These are phyloP conservation scores for Pascua sp. DNA, from an alignment of 1,284 basidiomycete genomes.

Conservation along the genomic window DNA sequence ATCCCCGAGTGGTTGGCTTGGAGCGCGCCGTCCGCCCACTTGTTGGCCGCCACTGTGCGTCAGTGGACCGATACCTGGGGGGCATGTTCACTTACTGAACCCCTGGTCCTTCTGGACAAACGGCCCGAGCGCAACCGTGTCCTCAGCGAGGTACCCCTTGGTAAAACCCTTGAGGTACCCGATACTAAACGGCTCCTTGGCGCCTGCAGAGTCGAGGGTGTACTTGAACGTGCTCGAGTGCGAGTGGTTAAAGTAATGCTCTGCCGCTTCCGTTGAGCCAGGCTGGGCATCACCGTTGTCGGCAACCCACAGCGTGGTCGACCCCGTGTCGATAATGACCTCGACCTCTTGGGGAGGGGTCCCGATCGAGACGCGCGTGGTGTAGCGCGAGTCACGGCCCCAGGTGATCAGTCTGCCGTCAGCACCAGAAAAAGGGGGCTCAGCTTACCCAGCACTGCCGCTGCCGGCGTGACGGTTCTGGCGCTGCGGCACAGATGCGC, in stretches of 20 bases:
- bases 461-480: too few relatives aligned
- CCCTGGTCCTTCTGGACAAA: too few relatives aligned
- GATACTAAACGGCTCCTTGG: slow-evolving; percentile 52
- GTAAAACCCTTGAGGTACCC: slow-evolving; percentile 78
- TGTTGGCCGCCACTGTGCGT: neutral
- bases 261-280: slow-evolving; percentile 27
- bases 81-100: too few relatives aligned
- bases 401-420: slow-evolving; percentile 7
- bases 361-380: slow-evolving; percentile 39
- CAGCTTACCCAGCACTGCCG: too few relatives aligned
- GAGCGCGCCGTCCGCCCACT: neutral
- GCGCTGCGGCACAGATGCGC: too few relatives aligned
- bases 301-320: slow-evolving; percentile 50
- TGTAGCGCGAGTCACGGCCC: slow-evolving; percentile 24
- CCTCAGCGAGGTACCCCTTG: slow-evolving; percentile 63
- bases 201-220: slow-evolving; percentile 8
- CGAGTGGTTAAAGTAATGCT: slow-evolving; percentile 29
- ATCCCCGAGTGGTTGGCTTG: too few relatives aligned
- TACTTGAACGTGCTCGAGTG: slow-evolving; percentile 29
- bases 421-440: too few relatives aligned
- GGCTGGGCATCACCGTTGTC: slow-evolving; percentile 19
- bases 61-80: too few relatives aligned
- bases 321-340: slow-evolving; percentile 54
- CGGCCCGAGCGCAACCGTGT: slow-evolving; percentile 68
- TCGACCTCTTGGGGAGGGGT: slow-evolving; percentile 52